Conservation (phyloP, 768 basidiomycete genomes). For the Leccinum truebloodii region DNA sequence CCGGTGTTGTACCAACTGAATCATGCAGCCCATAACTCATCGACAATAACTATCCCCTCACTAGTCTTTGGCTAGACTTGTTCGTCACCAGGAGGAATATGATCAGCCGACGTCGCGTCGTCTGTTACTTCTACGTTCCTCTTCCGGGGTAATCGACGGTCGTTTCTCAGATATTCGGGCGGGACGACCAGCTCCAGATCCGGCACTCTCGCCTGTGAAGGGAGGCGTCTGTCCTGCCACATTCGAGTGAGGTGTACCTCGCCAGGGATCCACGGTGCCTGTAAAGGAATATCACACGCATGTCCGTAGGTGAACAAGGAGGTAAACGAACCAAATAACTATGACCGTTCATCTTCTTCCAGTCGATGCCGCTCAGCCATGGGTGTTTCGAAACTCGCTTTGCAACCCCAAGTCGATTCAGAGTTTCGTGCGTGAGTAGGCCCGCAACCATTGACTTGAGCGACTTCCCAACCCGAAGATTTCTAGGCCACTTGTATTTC, state of each 20-base stretch:
- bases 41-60: neutral
- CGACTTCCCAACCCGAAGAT: conserved; percentile 37
- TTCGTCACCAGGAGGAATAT: conserved; percentile 55
- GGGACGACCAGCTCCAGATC: conserved; percentile 38
- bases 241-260: conserved; percentile 25
- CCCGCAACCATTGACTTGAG: conserved; percentile 44
- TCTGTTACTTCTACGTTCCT: neutral
- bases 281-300: conserved; percentile 1
- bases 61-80: neutral
- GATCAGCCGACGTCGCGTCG: neutral
- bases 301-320: neutral
- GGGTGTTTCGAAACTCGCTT: conserved; percentile 41
- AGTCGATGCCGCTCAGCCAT: conserved; percentile 49
- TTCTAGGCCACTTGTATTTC: conserved; percentile 41
- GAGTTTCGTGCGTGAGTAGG: conserved; percentile 40
- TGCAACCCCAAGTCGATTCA: conserved; percentile 41
- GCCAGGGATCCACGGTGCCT: conserved; percentile 48
- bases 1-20: neutral
- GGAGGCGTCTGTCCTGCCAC: conserved; percentile 44
- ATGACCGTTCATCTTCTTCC: conserved; percentile 45
- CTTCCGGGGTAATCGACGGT: conserved; percentile 35
- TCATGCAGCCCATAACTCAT: neutral
- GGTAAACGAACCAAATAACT: conserved; percentile 44
- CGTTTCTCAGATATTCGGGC: conserved; percentile 36
- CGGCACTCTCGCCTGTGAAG: conserved; percentile 39